A percentile compares a stretch with the other conserved stretches of the same genome.
phyloP scores from a whole-genome alignment of 2,329 filamentous ascomycete genomes.

The Xylariaceae sp. region DNA sequence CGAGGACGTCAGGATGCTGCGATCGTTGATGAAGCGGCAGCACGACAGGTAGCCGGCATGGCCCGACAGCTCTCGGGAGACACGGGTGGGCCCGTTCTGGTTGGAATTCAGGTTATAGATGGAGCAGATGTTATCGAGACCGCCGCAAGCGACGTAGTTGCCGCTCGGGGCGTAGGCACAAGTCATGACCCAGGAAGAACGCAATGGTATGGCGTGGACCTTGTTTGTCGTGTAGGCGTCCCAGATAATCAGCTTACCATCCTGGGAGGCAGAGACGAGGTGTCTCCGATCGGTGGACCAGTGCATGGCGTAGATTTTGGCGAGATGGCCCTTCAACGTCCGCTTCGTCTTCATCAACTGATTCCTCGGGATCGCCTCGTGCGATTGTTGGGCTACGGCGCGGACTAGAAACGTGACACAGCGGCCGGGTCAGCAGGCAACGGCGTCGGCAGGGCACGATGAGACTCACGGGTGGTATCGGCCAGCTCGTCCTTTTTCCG shows the following conservation, averaged over 20 bases:
- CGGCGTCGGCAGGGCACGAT: constrained; percentile 1
- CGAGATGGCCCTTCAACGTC: constrained; percentile 93
- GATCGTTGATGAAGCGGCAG: constrained; percentile 98
- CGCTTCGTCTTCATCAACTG: constrained; percentile 94
- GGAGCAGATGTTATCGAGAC: constrained; percentile 98
- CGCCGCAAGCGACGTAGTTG: constrained; percentile 97
- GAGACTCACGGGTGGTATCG: constrained; percentile 85
- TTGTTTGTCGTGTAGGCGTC: constrained; percentile 99
- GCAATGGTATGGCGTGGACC: constrained; percentile 93
- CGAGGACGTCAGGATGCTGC: constrained; percentile 94
- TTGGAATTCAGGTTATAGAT: constrained; percentile 97
- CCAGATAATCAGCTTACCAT: constrained; percentile 99
- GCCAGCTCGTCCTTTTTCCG: constrained; percentile 99
- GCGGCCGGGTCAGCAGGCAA: constrained; percentile 7
- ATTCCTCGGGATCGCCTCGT: constrained; percentile 86
- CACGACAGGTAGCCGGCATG: constrained; percentile 97
- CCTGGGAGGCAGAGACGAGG: constrained; percentile 94
- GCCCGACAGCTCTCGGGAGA: constrained; percentile 90
- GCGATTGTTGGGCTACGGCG: constrained; percentile 85
- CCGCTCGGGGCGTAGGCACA: constrained; percentile 98
- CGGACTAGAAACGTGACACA: constrained; percentile 56
- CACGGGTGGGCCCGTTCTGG: constrained; percentile 92
- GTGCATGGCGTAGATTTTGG: constrained; percentile 99
- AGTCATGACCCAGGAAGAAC: constrained; percentile 99
- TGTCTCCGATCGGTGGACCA: constrained; percentile 98